phyloP scores from a whole-genome alignment of 129 eudicot genomes.

The Flaveria ramosissima region DNA sequence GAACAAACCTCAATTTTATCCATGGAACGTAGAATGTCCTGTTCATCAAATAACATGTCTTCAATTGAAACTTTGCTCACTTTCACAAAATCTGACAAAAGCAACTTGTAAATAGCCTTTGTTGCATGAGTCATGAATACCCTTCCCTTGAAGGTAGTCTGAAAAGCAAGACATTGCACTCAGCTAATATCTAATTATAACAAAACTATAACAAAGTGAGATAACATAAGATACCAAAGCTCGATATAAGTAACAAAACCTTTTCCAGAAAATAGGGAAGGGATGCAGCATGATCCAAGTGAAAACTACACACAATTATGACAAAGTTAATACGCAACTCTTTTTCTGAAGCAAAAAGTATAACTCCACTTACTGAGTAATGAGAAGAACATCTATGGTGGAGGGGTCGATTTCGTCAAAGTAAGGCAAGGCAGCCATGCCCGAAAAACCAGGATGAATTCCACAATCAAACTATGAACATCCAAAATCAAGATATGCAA shows the following conservation, averaged over 20 bases:
- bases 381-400: constrained; percentile 78
- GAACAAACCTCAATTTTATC: constrained; percentile 88
- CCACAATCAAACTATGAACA: constrained; percentile 86
- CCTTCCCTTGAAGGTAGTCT: constrained; percentile 94
- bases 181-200: background rate
- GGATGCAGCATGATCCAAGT: constrained; percentile 99
- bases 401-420: constrained; percentile 98
- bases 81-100: constrained; percentile 92
- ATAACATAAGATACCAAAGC: constrained; percentile 2
- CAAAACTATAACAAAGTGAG: background rate
- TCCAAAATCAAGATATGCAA: background rate
- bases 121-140: constrained; percentile 99
- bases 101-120: constrained; percentile 92
- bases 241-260: constrained; percentile 45
- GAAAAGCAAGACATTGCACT: constrained; percentile 26
- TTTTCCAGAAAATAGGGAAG: constrained; percentile 96
- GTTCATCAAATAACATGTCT: constrained; percentile 92
- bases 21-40: constrained; percentile 93
- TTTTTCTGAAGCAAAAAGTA: too few species aligned
- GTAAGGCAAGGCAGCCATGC: constrained; percentile 98
- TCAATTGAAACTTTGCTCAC: constrained; percentile 98
- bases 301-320: constrained; percentile 70
- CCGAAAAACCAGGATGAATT: constrained; percentile 96
- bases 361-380: constrained; percentile 65
- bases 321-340: background rate